Conservation (phyloP, 1,139 yeast species). For the Pichia norvegensis region DNA sequence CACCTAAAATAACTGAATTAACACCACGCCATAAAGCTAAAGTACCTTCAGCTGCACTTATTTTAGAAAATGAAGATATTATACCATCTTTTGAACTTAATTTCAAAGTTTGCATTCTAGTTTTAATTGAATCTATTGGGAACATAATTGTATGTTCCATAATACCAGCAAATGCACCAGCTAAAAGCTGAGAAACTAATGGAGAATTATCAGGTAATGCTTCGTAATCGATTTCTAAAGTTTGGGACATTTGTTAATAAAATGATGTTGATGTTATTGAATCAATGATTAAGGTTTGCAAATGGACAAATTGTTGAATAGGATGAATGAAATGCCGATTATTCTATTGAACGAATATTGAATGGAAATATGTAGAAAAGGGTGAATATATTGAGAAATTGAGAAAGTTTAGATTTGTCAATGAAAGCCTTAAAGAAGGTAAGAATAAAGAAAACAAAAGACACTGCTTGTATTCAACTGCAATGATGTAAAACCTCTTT, state of each 20-base stretch:
- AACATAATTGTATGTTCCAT: constrained; percentile 98
- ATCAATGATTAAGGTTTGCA: too few species aligned
- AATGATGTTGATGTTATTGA: background rate
- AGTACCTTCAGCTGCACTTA: constrained; percentile 86
- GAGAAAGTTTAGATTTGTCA: too few species aligned
- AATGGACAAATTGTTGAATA: background rate
- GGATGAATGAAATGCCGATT: background rate
- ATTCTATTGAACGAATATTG: background rate
- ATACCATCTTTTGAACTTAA: constrained; percentile 31
- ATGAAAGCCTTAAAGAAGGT: too few species aligned
- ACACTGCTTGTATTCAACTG: too few species aligned
- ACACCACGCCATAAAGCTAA: constrained; percentile 91
- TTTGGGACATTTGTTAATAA: constrained; percentile 15
- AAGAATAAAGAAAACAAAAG: background rate
- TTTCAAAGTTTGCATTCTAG: constrained; percentile 80
- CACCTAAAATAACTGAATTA: constrained; percentile 86
- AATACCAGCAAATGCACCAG: constrained; percentile 97
- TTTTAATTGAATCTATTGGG: constrained; percentile 91
- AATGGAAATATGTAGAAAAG: background rate
- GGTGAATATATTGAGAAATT: background rate
- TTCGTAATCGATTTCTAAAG: constrained; percentile 69
- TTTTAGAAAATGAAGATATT: constrained; percentile 59
- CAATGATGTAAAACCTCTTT: too few species aligned
- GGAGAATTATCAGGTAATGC: constrained; percentile 87
- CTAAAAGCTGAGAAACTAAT: constrained; percentile 68